Percentiles rank a stretch among this genome's conserved stretches.
Conservation (phyloP, 768 basidiomycete genomes). For the Nidularia sp. region DNA sequence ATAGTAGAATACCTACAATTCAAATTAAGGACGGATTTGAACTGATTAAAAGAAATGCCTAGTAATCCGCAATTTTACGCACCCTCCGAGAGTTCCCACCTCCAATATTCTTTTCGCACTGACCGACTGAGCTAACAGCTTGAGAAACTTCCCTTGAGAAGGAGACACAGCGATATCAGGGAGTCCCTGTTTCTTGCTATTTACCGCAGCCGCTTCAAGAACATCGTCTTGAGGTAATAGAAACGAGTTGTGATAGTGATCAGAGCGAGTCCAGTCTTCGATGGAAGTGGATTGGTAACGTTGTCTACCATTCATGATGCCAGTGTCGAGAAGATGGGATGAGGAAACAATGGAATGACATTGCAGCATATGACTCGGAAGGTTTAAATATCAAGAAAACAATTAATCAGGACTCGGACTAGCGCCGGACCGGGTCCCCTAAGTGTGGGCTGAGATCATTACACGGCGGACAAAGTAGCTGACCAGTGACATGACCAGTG, state of each 20-base stretch:
- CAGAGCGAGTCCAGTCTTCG: constrained; percentile 48
- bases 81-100: constrained; percentile 53
- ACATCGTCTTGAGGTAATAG: constrained; percentile 25
- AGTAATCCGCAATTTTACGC: background rate
- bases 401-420: too few species aligned
- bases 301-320: too few species aligned
- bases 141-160: constrained; percentile 41
- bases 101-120: constrained; percentile 43
- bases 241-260: constrained; percentile 42
- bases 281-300: constrained; percentile 8
- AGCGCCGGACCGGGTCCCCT: too few species aligned
- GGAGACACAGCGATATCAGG: constrained; percentile 27
- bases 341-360: too few species aligned
- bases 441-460: too few species aligned
- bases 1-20: constrained; percentile 36
- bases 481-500: too few species aligned
- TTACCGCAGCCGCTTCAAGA: constrained; percentile 15
- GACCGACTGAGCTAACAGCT: constrained; percentile 35
- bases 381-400: too few species aligned
- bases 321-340: too few species aligned
- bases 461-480: too few species aligned
- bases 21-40: background rate
- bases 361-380: too few species aligned
- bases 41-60: background rate
- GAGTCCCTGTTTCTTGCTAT: constrained; percentile 24